A percentile compares a stretch with the other conserved stretches of the same genome.
Conservation (phyloP, 805 yeast genomes). For the Schwanniomyces polymorphus region DNA sequence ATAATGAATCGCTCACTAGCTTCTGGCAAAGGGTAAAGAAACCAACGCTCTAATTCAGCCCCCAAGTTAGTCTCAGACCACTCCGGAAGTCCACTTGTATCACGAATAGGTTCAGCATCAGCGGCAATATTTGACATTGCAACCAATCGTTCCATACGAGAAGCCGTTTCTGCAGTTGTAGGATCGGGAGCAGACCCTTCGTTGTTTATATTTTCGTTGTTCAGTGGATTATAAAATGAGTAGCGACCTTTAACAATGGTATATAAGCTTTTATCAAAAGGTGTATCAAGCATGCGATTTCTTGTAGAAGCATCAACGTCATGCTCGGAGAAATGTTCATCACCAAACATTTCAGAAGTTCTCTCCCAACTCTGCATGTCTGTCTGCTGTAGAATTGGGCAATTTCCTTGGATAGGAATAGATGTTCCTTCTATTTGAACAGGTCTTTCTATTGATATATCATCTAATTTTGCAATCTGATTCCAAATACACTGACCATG, state of each 20-base stretch:
- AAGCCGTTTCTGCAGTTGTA: not conserved
- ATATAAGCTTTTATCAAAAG: slow-evolving; percentile 3
- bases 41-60: slow-evolving; percentile 14
- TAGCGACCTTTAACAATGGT: not conserved
- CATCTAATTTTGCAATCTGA: slow-evolving; percentile 9
- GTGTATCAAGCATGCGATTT: slow-evolving; percentile 4
- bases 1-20: slow-evolving; percentile 1
- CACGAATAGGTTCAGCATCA: slow-evolving; percentile 5
- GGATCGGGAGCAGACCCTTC: no score
- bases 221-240: not conserved
- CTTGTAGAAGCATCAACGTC: slow-evolving; percentile 9
- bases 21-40: slow-evolving; percentile 11
- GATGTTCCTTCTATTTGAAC: slow-evolving; percentile 4
- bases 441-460: slow-evolving; percentile 5
- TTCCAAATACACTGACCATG: slow-evolving; percentile 9
- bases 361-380: not conserved
- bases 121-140: slow-evolving; percentile 5
- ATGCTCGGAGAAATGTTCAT: slow-evolving; percentile 6
- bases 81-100: slow-evolving; percentile 1
- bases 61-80: slow-evolving; percentile 9
- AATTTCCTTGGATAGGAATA: slow-evolving; percentile 4
- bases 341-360: not conserved
- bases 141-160: slow-evolving; percentile 4
- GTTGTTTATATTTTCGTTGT: no score
- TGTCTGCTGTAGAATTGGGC: not conserved